Conservation (phyloP, 2,329 filamentous ascomycete genomes). For the Hypoxylon sp. region DNA sequence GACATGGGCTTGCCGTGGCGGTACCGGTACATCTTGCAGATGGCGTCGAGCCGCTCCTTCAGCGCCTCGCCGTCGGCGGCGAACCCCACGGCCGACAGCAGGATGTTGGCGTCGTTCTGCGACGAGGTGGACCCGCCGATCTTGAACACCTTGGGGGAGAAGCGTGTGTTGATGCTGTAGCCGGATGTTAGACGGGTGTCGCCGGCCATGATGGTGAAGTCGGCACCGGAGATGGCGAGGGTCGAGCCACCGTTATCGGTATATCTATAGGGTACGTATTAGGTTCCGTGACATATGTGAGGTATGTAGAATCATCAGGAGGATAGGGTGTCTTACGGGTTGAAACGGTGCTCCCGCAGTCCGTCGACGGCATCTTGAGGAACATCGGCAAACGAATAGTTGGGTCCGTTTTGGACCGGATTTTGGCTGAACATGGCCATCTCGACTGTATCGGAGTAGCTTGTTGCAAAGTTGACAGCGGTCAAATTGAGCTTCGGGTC, state of each 20-base stretch:
- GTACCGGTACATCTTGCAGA: conserved; percentile 99
- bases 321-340: conserved; percentile 71
- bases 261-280: conserved; percentile 66
- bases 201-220: conserved; percentile 96
- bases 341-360: conserved; percentile 81
- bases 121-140: conserved; percentile 90
- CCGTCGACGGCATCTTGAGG: conserved; percentile 63
- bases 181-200: conserved; percentile 95
- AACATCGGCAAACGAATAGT: conserved; percentile 72
- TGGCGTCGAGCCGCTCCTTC: conserved; percentile 89
- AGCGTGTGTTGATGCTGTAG: conserved; percentile 99
- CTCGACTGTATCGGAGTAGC: conserved; percentile 40
- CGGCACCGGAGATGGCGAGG: conserved; percentile 89
- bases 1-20: conserved; percentile 97
- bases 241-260: conserved; percentile 98
- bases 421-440: conserved; percentile 78
- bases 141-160: conserved; percentile 94
- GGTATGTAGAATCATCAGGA: background rate
- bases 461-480: background rate
- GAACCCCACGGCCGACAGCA: conserved; percentile 94
- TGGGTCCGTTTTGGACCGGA: conserved; percentile 72
- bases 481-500: conserved; percentile 13
- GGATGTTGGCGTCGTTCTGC: conserved; percentile 83
- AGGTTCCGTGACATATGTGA: conserved; percentile 5
- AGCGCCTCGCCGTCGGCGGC: conserved; percentile 93